phyloP scores from a whole-genome alignment of 768 basidiomycete genomes.

The Agaricus blazei region DNA sequence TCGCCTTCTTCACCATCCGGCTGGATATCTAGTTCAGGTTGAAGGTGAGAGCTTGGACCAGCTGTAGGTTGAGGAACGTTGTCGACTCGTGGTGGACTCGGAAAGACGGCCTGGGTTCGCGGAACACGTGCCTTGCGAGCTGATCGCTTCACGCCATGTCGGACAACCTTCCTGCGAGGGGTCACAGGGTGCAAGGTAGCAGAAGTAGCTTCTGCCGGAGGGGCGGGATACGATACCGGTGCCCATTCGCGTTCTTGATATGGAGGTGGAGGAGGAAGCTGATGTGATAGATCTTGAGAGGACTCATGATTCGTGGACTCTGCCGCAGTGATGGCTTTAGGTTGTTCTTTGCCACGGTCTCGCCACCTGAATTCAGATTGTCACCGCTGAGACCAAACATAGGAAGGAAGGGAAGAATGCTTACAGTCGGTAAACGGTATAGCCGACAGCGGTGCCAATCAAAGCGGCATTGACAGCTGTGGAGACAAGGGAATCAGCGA shows the following conservation, averaged over 20 bases:
- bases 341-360: conserved; percentile 59
- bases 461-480: conserved; percentile 83
- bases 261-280: conserved; percentile 53
- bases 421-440: conserved; percentile 84
- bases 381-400: background rate
- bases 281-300: conserved; percentile 15
- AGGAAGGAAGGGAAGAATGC: conserved; percentile 16
- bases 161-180: conserved; percentile 4
- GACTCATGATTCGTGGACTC: conserved; percentile 28
- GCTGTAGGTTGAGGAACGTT: conserved; percentile 10
- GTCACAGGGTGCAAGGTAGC: conserved; percentile 14
- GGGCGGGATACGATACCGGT: conserved; percentile 22
- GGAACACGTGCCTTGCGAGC: conserved; percentile 8
- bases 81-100: conserved; percentile 9
- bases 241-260: conserved; percentile 61
- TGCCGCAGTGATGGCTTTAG: conserved; percentile 12
- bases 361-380: conserved; percentile 52
- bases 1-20: conserved; percentile 23
- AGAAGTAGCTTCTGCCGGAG: conserved; percentile 25
- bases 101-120: conserved; percentile 1
- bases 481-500: conserved; percentile 79
- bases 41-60: conserved; percentile 19
- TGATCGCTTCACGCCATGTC: conserved; percentile 7
- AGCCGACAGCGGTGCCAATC: conserved; percentile 81
- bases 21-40: conserved; percentile 41